Conservation (phyloP, 2,329 filamentous ascomycete genomes). For the Rhinocladiella mackenziei region DNA sequence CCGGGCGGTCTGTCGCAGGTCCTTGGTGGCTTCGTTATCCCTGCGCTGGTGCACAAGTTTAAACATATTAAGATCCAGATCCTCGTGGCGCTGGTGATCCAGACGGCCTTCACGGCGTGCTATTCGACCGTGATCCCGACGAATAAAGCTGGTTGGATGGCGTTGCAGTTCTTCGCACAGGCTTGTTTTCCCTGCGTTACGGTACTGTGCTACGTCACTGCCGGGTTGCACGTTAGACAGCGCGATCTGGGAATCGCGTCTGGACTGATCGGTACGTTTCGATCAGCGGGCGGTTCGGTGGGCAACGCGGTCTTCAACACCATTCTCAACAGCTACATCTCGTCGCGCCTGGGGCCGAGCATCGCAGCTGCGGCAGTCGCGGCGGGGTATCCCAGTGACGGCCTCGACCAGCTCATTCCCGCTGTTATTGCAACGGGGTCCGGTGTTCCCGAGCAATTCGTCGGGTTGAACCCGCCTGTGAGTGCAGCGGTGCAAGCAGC, state of each 20-base stretch:
- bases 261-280: slow-evolving; percentile 20
- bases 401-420: slow-evolving; percentile 35
- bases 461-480: slow-evolving; percentile 36
- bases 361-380: slow-evolving; percentile 33
- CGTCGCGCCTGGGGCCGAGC: slow-evolving; percentile 1
- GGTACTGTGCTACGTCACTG: slow-evolving; percentile 11
- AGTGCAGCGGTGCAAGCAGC: slow-evolving; percentile 35
- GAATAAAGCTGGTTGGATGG: slow-evolving; percentile 23
- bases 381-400: slow-evolving; percentile 38
- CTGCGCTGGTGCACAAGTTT: slow-evolving; percentile 13
- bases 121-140: slow-evolving; percentile 7
- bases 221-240: slow-evolving; percentile 15
- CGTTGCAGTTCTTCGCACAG: slow-evolving; percentile 25
- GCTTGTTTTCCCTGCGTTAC: slow-evolving; percentile 15
- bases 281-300: slow-evolving; percentile 25
- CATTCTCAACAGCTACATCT: slow-evolving; percentile 24
- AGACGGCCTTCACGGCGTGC: slow-evolving; percentile 28
- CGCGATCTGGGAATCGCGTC: slow-evolving; percentile 18
- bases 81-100: slow-evolving; percentile 22
- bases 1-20: slow-evolving; percentile 12
- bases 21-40: slow-evolving; percentile 7
- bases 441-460: slow-evolving; percentile 27
- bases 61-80: slow-evolving; percentile 18
- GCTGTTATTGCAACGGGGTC: slow-evolving; percentile 34
- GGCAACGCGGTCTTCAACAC: slow-evolving; percentile 30